Base-by-base conservation (phyloP, 176 grass and related monocot genomes). In the Avena eriantha region DNA sequence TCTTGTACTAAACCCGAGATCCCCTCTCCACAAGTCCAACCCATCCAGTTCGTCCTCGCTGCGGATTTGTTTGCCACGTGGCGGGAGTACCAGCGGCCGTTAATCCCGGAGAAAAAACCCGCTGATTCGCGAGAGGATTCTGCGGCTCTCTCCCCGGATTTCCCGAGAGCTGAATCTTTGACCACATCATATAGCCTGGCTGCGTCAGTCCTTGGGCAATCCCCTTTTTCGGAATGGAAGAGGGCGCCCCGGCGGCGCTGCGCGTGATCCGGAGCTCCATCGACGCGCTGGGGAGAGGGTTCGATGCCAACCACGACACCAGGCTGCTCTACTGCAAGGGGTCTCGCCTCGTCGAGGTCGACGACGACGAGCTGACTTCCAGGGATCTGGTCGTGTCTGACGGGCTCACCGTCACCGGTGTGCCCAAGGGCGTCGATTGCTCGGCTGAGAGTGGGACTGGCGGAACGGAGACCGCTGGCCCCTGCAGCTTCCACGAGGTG, bases 271-370 rank as follows among this genome's bases (percentile, higher is more conserved):
- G 65, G 21, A 86, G 58, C 65, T 84, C 79, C 48, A 83, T 90
- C 70, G 60, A 91, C 23, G 88, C 86, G 31, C 69, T 93, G 47
- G 88, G 92, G 35, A 35, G 89, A 56, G 89, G 92, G 18, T 93
- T 93, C 45, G 89, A 93, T 24, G 82, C 85, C 33, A 93, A 86
- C 78, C 88, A 79, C 19, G 92, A 93, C 35, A 91, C 73, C 12
- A 88, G 88, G 80, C 73, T 93, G 49, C 66, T 93, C 22, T 93
- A 93, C 86, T 93, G 88, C 88, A 93, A 93, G 54, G 91, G 85
- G 4, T 86, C 88, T 56, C 79, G 88, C 10, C 82, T 90, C 36
- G 65, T 88, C 23, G 73, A 86, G 53, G 71, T 88, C 21, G 89
- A 91, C 63, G 88, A 86, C 12, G 86, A 88, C 76, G 86, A 86